Base-by-base conservation (phyloP, 495 filamentous ascomycete genomes). In the Evansstolkia leycettana region DNA sequence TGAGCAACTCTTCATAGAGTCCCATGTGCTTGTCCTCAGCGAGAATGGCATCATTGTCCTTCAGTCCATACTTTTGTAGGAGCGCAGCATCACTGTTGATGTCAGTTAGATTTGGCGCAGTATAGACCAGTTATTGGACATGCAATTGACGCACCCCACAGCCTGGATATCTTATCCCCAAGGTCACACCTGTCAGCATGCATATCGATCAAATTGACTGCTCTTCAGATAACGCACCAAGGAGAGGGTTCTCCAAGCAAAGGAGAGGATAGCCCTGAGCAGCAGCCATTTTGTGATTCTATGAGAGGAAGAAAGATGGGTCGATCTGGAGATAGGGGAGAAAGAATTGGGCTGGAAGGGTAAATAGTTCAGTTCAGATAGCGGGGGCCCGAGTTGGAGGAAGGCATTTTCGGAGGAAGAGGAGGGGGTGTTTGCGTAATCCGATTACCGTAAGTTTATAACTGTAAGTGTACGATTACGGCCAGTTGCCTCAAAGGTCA, bases 21-120 rank as follows among this genome's bases (percentile, higher is more conserved):
- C 69, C 70, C 56, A 78, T 69, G 66, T 96, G 90, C 67, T 93
- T 80, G 36, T 82, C 73, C 59, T 92, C 86, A 19, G 89, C 89
- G 36, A 99, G 82, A 60, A 99, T 96, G 39, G 92, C 90, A 61
- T 95, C 89, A 67, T 99, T 93, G 55, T 76, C 65, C 66, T 96
- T 95, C 44, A 99, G 72, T 26, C 70, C 75, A 57, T 99, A 99
- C 67, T 93, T 90, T 38, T 87, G 65, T 31, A 96, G 78, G 17
- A 99, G 73, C 12, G 75, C 73, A 46, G 78, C 71, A 56, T 85
- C 75, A 43, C 50, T 58, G 32, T 25, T 38, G 28, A 27, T 17
- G 31, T 17, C 6, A 8, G 17, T 41, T 7, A 40, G 31, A 13
- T 37, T 28, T 38, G 35, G n/a, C 31, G n/a, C 9, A 20, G 9